These are phyloP conservation scores for Salvia miltiorrhiza DNA, from an alignment of 257 asterid genomes.

Conservation along the genomic window DNA sequence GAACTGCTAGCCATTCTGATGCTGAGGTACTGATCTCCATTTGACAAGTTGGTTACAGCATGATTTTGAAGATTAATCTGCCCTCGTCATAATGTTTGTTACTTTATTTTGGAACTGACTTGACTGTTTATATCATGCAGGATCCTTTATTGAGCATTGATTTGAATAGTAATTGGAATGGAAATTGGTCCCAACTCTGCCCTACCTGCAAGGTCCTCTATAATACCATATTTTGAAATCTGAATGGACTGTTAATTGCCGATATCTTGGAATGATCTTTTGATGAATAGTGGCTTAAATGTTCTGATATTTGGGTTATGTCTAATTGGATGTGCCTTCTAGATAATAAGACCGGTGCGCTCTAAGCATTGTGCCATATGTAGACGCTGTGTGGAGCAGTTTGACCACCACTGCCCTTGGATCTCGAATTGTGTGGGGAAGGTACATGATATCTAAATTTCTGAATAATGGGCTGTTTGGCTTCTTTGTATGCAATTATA, in stretches of 20 bases:
- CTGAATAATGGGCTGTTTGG: slow-evolving; percentile 2
- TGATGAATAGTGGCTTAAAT: slow-evolving; percentile 17
- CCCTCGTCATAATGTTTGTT: background rate
- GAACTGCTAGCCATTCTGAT: slow-evolving; percentile 43
- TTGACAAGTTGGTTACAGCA: slow-evolving; percentile 15
- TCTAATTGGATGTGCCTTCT: slow-evolving; percentile 22
- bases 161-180: slow-evolving; percentile 68
- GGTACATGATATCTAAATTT: slow-evolving; percentile 38
- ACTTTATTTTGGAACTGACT: slow-evolving; percentile 10
- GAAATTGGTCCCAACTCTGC: slow-evolving; percentile 97
- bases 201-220: slow-evolving; percentile 93
- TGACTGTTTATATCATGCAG: slow-evolving; percentile 36
- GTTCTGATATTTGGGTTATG: slow-evolving; percentile 13
- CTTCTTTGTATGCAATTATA: slow-evolving; percentile 11
- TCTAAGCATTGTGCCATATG: slow-evolving; percentile 95
- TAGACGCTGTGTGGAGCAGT: slow-evolving; percentile 93
- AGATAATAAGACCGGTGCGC: slow-evolving; percentile 95
- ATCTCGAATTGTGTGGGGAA: slow-evolving; percentile 97
- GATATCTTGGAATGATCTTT: slow-evolving; percentile 16
- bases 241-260: slow-evolving; percentile 14
- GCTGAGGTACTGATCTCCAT: slow-evolving; percentile 50
- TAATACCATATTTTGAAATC: slow-evolving; percentile 15
- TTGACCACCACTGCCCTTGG: slow-evolving; percentile 99
- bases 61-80: slow-evolving; percentile 9
- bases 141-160: slow-evolving; percentile 81